phyloP scores from a whole-genome alignment of 345 rosid species.

The Euclidium syriacum region DNA sequence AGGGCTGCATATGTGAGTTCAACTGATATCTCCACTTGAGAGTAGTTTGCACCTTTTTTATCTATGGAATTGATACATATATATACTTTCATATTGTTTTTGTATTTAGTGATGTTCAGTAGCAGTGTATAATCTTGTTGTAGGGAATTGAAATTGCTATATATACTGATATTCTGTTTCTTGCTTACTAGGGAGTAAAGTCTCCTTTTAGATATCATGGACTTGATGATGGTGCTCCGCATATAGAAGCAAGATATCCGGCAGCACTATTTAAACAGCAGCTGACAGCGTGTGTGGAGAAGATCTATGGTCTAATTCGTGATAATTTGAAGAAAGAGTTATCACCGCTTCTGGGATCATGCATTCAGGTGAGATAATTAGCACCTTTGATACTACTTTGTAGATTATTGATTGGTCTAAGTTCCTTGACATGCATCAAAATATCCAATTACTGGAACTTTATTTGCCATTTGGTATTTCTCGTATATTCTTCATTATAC shows the following conservation, averaged over 20 bases:
- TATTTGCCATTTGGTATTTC: not conserved
- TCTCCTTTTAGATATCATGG: constrained; percentile 75
- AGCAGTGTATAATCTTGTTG: not conserved
- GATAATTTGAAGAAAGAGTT: constrained; percentile 93
- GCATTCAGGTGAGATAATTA: constrained; percentile 72
- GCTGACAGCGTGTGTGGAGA: constrained; percentile 94
- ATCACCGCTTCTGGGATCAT: constrained; percentile 65
- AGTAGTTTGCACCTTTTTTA: constrained; percentile 3
- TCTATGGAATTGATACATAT: not conserved
- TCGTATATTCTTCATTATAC: not conserved
- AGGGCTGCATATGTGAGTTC: constrained; percentile 66
- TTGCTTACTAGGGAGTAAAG: constrained; percentile 55
- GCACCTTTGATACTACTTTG: constrained; percentile 1
- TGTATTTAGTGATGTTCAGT: not conserved
- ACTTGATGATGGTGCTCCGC: constrained; percentile 67
- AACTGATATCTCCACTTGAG: constrained; percentile 1
- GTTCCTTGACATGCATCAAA: constrained; percentile 13
- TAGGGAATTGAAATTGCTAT: not conserved
- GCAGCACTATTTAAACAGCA: constrained; percentile 93
- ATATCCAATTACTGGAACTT: not conserved
- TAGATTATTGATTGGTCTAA: not conserved
- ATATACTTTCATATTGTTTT: too few relatives aligned
- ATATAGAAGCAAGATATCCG: constrained; percentile 94
- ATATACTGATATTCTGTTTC: constrained; percentile 20
- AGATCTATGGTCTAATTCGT: constrained; percentile 93